phyloP scores from a whole-genome alignment of 1,284 basidiomycete species.

The Cutaneotrichosporon dermatis region DNA sequence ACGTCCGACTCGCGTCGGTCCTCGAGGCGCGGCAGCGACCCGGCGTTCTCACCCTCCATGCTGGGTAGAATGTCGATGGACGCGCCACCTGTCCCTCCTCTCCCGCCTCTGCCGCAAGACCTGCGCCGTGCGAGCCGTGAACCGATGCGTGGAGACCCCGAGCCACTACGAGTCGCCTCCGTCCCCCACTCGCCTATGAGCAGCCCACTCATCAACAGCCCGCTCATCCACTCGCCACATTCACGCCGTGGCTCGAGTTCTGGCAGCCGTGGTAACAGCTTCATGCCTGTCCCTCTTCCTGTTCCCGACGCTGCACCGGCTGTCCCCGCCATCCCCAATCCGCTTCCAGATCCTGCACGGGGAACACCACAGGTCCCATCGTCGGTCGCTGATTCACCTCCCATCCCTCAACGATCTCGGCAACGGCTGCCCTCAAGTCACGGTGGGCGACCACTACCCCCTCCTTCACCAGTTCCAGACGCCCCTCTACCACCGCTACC shows the following conservation, averaged over 20 bases:
- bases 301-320: neutral
- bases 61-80: neutral
- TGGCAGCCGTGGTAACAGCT: neutral
- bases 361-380: neutral
- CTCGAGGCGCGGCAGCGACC: conserved; percentile 1
- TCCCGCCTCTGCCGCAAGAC: conserved; percentile 1
- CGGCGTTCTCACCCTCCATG: neutral
- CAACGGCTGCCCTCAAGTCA: neutral
- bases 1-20: conserved; percentile 7
- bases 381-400: neutral
- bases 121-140: conserved; percentile 1
- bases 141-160: neutral
- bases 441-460: conserved; percentile 1
- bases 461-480: conserved; percentile 9
- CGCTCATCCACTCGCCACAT: conserved; percentile 1
- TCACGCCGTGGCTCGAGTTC: neutral
- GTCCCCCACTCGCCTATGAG: neutral
- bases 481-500: conserved; percentile 7
- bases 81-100: neutral
- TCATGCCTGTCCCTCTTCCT: neutral
- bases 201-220: neutral
- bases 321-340: neutral
- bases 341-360: neutral
- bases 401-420: neutral
- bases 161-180: neutral